These are phyloP conservation scores for Pugionium cornutum DNA, from an alignment of 345 rosid genomes.

Conservation along the genomic window DNA sequence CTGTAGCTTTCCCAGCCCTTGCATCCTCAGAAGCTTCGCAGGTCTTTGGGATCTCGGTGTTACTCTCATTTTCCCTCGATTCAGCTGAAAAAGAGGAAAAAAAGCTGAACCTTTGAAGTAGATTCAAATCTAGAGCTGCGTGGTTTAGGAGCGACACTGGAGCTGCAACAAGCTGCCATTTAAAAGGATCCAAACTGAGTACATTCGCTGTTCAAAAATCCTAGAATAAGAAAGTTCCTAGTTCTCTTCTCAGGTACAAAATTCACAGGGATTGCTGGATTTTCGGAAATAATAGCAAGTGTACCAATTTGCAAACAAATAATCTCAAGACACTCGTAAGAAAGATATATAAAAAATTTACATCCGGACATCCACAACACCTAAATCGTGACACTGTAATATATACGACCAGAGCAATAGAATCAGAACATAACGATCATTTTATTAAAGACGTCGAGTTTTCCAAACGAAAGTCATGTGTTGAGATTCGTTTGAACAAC, in stretches of 20 bases:
- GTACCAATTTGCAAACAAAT: background rate
- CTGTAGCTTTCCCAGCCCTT: slow-evolving; percentile 34
- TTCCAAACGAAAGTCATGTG: slow-evolving; percentile 8
- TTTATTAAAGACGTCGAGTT: background rate
- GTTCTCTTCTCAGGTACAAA: background rate
- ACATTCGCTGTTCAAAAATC: background rate
- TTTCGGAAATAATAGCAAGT: background rate
- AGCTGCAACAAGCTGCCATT: slow-evolving; percentile 46
- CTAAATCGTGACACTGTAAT: background rate
- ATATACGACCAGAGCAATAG: background rate
- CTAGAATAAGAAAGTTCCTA: background rate
- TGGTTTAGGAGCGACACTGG: slow-evolving; percentile 51
- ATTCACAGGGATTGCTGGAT: background rate
- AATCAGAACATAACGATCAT: background rate
- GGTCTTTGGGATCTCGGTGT: slow-evolving; percentile 35
- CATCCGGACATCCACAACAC: slow-evolving; percentile 4
- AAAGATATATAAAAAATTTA: background rate
- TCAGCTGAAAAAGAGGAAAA: slow-evolving; percentile 69
- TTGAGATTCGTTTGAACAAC: slow-evolving; percentile 18
- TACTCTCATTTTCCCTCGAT: slow-evolving; percentile 44
- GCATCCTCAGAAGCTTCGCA: slow-evolving; percentile 38
- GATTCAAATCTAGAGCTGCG: slow-evolving; percentile 40
- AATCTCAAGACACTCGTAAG: background rate
- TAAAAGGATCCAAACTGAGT: slow-evolving; percentile 17
- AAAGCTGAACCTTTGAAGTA: slow-evolving; percentile 55